Conservation (phyloP, 345 rosid species). For the Rubroshorea leprosula region DNA sequence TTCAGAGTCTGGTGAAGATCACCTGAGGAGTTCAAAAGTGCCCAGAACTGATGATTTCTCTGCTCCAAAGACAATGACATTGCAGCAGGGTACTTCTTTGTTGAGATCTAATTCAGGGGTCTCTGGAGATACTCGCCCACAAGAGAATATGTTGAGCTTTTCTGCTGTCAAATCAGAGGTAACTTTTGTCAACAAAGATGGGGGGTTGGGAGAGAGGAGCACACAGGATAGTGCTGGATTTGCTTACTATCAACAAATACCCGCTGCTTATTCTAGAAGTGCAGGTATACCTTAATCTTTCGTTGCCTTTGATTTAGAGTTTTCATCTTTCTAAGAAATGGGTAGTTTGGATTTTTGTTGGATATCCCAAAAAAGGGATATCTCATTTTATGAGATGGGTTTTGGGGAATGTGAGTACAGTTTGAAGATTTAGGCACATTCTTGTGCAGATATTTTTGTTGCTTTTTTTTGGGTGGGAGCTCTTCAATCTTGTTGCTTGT, state of each 20-base stretch:
- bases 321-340: too few species aligned
- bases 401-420: slow-evolving; percentile 6
- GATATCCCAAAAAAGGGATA: too few species aligned
- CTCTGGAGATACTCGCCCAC: slow-evolving; percentile 26
- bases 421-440: slow-evolving; percentile 12
- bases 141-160: slow-evolving; percentile 54
- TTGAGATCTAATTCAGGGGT: slow-evolving; percentile 46
- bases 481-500: too few species aligned
- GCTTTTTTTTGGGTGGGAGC: too few species aligned
- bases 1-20: slow-evolving; percentile 41
- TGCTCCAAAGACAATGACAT: slow-evolving; percentile 33
- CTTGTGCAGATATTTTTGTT: slow-evolving; percentile 7
- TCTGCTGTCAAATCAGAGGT: slow-evolving; percentile 42
- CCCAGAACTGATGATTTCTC: slow-evolving; percentile 31
- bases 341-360: slow-evolving; percentile 14
- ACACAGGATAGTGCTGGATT: slow-evolving; percentile 26
- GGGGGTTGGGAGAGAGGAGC: slow-evolving; percentile 29
- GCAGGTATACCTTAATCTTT: slow-evolving; percentile 31
- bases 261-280: slow-evolving; percentile 27
- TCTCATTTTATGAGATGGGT: slow-evolving; percentile 17
- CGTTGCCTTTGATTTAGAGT: background rate
- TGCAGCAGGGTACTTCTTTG: slow-evolving; percentile 37
- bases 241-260: slow-evolving; percentile 25
- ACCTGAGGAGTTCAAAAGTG: slow-evolving; percentile 31
- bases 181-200: slow-evolving; percentile 24